Base-by-base conservation (phyloP, 495 filamentous ascomycete genomes). In the Acidomyces sp. region DNA sequence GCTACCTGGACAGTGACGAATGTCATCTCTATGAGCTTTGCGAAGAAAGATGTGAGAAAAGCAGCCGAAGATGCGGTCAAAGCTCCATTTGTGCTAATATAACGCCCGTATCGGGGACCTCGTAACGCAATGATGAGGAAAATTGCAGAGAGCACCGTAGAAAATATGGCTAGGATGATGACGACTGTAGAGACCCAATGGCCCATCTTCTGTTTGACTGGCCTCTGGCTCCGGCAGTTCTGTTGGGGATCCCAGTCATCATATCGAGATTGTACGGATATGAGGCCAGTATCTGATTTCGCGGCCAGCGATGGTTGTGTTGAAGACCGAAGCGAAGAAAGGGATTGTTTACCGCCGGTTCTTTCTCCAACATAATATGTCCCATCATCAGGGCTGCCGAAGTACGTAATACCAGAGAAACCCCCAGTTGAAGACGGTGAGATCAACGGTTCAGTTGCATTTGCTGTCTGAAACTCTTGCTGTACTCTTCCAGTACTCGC, bases 1-100 rank as follows among this genome's bases (percentile, higher is more conserved):
- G 77, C 70, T 2, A 87, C 78, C 45, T 81, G 80, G 1, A 84
- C 77, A 0, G 82, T 82, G 13, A 85, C 79, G 52, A 83, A 87
- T 0, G 76, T 70, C 46, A 82, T 52, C 57, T 87, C 82, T 36
- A 85, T 80, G 0, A 72, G 74, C 58, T 83, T 85, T 1, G 80
- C 78, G 39, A 82, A 63, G 12, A 80, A 54, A 0, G 77, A 66
- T 37, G 67, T 77, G 1, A 85, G 51, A 6, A 80, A 43, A 23
- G 67, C 72, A 0, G 79, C 79, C 0, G 70, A 76, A 0, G 70
- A 65, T 0, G 71, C 67, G 0, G 59, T 60, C 15, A 85, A 33
- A 0, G 54, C 48, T 2, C 66, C 67, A 7, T 65, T 55, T 0
- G 55, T 60, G 4, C 66, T 62, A 24, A 86, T 68, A 11, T 24